Evolutionary conservation across 2,329 filamentous ascomycete genomes (phyloP), one percentile per base, ranked within the genome.

Genomic region (Pseudogymnoascus sp.): DNA sequence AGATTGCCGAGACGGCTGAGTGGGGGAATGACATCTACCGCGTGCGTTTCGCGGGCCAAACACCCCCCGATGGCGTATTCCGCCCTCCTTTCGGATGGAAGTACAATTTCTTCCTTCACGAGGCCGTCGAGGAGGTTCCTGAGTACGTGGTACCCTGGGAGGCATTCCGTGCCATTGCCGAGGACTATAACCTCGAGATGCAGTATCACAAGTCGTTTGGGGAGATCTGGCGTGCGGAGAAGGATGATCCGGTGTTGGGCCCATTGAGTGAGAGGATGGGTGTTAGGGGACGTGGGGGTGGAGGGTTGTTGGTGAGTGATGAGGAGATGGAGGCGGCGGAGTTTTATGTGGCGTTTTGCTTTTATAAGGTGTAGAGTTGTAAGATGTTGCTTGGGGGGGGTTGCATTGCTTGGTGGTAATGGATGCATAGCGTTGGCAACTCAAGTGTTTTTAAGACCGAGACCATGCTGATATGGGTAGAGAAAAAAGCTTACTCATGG

Each of bases 131-230:
- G 74, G 90, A 92, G 72, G 91, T 96, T 6, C 93, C 94, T 2
- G 94, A 99, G 77, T 99, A 96, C 73, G 93, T 99, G 1, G 94
- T 99, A 1, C 94, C 94, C 0, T 99, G 94, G 93, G 92, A 96
- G 74, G 92, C 92, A 0, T 97, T 99, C 78, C 90, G 94, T 76
- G 92, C 91, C 25, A 79, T 97, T 69, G 94, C 94, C 16, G 92
- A 97, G 73, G 92, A 97, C 72, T 99, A 93, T 80, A 97, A 97
- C 69, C 84, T 99, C 5, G 94, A 99, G 74, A 77, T 97, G 69
- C 89, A 96, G 75, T 99, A 97, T 72, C 90, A 95, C 71, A 93
- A 93, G 75, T 84, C 88, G 0, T 99, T 99, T 73, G 78, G 85
- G 41, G 92, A 97, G 67, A 89, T 99, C 30, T 97, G 93, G 91